Evolutionary conservation across 352 stramenopile species (phyloP).

Genomic region (Thraustochytrium sp.): DNA sequence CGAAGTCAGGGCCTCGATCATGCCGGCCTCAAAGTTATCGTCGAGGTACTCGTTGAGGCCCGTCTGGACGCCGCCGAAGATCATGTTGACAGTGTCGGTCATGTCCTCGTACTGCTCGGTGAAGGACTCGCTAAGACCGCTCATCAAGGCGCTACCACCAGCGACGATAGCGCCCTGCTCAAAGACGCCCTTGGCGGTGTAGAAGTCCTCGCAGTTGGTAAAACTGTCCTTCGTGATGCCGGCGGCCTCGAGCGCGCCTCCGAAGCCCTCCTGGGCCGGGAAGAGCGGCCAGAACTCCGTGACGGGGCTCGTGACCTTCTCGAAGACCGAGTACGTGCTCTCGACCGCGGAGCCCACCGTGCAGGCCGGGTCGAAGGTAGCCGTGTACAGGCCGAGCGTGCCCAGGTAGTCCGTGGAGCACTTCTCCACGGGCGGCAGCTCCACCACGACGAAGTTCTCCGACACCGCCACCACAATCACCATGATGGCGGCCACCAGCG

Average conservation of each 20-base stretch:
- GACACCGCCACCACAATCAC: not conserved
- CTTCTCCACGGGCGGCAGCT: not conserved
- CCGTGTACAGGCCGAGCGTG: slow-evolving; percentile 15
- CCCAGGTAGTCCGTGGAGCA: not conserved
- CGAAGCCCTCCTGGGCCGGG: not conserved
- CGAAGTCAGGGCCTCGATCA: not conserved
- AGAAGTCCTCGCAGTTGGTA: slow-evolving; percentile 25
- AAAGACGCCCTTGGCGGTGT: not conserved
- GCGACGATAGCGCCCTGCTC: not conserved
- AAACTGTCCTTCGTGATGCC: not conserved
- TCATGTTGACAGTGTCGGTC: not conserved
- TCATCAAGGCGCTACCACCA: not conserved
- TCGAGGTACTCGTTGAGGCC: not conserved
- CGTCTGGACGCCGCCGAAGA: not conserved
- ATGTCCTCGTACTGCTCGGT: not conserved
- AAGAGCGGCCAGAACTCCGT: slow-evolving; percentile 35
- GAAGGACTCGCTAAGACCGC: not conserved
- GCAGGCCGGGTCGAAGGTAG: slow-evolving; percentile 32
- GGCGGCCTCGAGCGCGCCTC: not conserved
- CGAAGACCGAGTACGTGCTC: not conserved
- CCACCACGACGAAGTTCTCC: slow-evolving; percentile 20
- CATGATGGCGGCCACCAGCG: not conserved
- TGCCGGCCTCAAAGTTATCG: not conserved
- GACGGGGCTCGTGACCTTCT: not conserved
- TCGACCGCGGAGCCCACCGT: not conserved